A percentile compares a stretch with the other conserved stretches of the same genome.
Evolutionary conservation across 441 rosid species (phyloP).

Genomic region (Sinapis alba): DNA sequence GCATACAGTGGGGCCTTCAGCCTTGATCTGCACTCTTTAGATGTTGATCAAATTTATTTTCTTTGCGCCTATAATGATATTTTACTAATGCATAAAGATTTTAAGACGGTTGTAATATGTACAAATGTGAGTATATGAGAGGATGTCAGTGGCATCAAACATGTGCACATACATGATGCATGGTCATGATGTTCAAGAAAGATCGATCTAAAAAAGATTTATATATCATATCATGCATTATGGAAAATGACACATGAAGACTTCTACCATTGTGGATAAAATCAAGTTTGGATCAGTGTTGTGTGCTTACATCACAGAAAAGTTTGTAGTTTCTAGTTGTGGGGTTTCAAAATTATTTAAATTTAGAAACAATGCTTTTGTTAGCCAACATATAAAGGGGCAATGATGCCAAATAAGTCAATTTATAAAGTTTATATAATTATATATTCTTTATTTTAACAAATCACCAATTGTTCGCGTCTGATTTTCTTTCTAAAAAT

Average conservation of each 20-base stretch:
- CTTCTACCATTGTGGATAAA: neutral
- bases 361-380: slow-evolving; percentile 42
- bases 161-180: neutral
- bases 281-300: slow-evolving; percentile 39
- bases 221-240: neutral
- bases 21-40: too few relatives aligned
- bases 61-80: too few relatives aligned
- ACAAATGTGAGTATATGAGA: neutral
- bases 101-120: neutral
- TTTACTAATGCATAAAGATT: too few relatives aligned
- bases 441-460: neutral
- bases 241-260: neutral
- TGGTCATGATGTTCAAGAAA: slow-evolving; percentile 13
- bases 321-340: slow-evolving; percentile 39
- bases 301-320: slow-evolving; percentile 55
- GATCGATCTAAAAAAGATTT: neutral
- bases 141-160: neutral
- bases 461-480: neutral
- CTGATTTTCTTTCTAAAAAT: neutral
- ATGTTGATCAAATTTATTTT: too few relatives aligned
- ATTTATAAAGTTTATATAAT: slow-evolving; percentile 39
- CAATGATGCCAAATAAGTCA: slow-evolving; percentile 52
- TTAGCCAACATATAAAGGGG: slow-evolving; percentile 38
- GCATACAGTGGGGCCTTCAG: too few relatives aligned
- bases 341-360: slow-evolving; percentile 50